phyloP scores from a whole-genome alignment of 345 rosid species.

The Garcia nutans region DNA sequence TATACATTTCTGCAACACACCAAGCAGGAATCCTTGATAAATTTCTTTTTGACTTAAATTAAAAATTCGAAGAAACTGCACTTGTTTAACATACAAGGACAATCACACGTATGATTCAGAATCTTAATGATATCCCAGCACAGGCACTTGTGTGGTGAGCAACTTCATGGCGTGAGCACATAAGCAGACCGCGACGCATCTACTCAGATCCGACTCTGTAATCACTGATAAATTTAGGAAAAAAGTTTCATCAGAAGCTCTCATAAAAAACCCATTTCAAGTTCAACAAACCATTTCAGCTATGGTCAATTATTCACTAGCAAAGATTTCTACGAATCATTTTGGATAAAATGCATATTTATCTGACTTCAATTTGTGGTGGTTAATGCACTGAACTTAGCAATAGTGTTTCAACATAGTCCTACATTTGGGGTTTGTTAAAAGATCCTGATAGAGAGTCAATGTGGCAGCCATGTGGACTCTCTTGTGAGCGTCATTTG shows the following conservation, averaged over 20 bases:
- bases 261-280: background rate
- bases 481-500: too few species aligned
- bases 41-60: too few species aligned
- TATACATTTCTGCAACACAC: too few species aligned
- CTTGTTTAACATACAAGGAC: background rate
- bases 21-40: too few species aligned
- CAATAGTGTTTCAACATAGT: background rate
- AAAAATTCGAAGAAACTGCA: too few species aligned
- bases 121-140: slow-evolving; percentile 27
- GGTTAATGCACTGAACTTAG: background rate
- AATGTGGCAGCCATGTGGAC: too few species aligned
- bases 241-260: slow-evolving; percentile 9
- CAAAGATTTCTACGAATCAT: too few species aligned
- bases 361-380: background rate
- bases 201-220: slow-evolving; percentile 47
- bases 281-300: background rate
- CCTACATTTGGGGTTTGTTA: too few species aligned
- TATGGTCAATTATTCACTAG: too few species aligned
- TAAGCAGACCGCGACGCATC: slow-evolving; percentile 59
- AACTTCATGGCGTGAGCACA: slow-evolving; percentile 58
- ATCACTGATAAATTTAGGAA: slow-evolving; percentile 47
- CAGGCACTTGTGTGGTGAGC: slow-evolving; percentile 37
- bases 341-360: too few species aligned
- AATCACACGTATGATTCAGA: background rate
- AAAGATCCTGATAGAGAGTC: too few species aligned